Evolutionary conservation across 202 grass and related monocot genomes (phyloP).

Genomic region (Zoysia matrella): DNA sequence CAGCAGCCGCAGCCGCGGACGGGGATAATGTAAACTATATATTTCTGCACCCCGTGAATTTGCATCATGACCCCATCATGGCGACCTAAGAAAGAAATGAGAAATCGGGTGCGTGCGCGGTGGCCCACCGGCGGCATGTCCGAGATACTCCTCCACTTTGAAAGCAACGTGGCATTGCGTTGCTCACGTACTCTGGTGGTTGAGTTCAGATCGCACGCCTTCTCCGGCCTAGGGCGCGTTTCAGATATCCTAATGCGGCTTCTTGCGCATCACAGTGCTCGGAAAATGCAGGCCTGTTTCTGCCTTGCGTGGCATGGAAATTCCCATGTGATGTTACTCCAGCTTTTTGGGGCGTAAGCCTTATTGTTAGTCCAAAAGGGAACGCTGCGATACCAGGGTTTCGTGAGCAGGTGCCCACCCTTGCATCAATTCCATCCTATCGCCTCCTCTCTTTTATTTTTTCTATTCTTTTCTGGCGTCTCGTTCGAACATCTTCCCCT

Average conservation of each 20-base stretch:
- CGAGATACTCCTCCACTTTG: background rate
- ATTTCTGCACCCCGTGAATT: background rate
- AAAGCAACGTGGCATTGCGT: background rate
- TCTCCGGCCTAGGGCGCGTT: too few relatives aligned
- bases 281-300: background rate
- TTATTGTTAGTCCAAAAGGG: background rate
- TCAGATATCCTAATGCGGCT: too few relatives aligned
- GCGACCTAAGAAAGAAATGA: constrained; percentile 9
- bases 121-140: constrained; percentile 7
- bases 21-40: constrained; percentile 47
- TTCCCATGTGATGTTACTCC: background rate
- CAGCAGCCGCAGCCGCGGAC: too few relatives aligned
- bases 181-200: too few relatives aligned
- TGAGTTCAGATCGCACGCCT: too few relatives aligned
- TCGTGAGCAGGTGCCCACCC: constrained; percentile 10
- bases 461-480: background rate
- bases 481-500: background rate
- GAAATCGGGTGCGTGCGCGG: background rate
- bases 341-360: background rate
- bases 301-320: background rate
- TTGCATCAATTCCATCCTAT: constrained; percentile 40
- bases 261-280: too few relatives aligned
- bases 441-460: background rate
- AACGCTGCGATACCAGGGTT: background rate
- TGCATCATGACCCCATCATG: constrained; percentile 58